These are phyloP conservation scores for Neurospora intermedia DNA, from an alignment of 495 filamentous ascomycete genomes.

Conservation along the genomic window DNA sequence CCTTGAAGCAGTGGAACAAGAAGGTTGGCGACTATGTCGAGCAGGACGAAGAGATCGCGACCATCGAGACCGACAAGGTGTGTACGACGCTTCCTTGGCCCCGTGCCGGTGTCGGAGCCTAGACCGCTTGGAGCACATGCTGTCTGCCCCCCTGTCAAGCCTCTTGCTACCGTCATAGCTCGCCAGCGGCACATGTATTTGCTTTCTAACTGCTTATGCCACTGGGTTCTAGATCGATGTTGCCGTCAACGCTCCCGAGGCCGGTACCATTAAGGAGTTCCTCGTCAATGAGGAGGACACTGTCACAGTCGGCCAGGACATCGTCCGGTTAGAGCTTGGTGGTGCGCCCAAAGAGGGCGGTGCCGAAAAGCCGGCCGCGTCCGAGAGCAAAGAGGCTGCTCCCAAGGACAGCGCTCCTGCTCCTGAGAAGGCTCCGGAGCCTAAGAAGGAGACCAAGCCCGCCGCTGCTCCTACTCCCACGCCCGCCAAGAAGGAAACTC, in stretches of 20 bases:
- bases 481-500: constrained; percentile 15
- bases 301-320: constrained; percentile 85
- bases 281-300: constrained; percentile 93
- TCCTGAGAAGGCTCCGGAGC: constrained; percentile 39
- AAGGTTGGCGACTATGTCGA: constrained; percentile 91
- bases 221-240: constrained; percentile 69
- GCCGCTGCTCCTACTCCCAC: constrained; percentile 23
- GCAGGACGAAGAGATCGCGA: constrained; percentile 95
- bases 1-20: constrained; percentile 92
- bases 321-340: constrained; percentile 74
- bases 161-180: background rate
- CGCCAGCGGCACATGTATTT: constrained; percentile 1
- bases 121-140: background rate
- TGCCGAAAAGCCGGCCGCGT: constrained; percentile 34
- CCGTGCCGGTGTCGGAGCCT: background rate
- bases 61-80: constrained; percentile 99
- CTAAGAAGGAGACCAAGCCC: constrained; percentile 25
- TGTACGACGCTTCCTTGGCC: constrained; percentile 4
- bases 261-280: constrained; percentile 85
- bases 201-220: background rate
- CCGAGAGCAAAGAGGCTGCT: constrained; percentile 50
- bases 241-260: constrained; percentile 85
- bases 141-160: background rate
- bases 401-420: constrained; percentile 42
- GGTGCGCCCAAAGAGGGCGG: constrained; percentile 45